Base-by-base conservation (phyloP, 768 basidiomycete species). In the Mycena olivaceomarginata region DNA sequence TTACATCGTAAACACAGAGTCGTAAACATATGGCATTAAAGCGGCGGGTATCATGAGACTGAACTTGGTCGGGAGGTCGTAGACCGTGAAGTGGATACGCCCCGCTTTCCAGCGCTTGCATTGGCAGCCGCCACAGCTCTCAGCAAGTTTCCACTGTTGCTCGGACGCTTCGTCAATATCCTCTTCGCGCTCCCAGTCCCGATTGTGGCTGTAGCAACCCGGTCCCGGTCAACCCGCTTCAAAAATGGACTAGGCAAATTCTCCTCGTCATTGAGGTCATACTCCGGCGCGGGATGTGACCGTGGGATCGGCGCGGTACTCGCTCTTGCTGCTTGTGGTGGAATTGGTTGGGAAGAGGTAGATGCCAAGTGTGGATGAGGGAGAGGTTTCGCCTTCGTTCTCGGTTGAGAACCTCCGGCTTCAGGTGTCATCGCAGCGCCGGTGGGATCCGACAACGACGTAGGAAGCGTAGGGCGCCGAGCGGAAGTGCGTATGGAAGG, bases 181-280 rank as follows among this genome's bases (percentile, higher is more conserved):
- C 72, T 62, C 31, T 71, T 72, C 37, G 51, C 51, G 22, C 67
- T 67, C 13, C 64, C 69, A 3, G 57, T 70, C 2, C 72, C 66
- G 18, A 70, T 81, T 13, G 79, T 73, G 37, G 70, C 74, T 12
- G 82, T 77, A 15, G 66, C 78, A 8, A 62, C 70, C 46, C 83
- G 78, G 51, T 87, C 70, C 46, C 83, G 78, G 51, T 87, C 88
- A 37, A 76, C 84, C 66, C 91, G 88, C 82, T 94, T 94, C 57
- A 97, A 82, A 85, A 97, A 97, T 7, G 96, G 96, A 82, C 94
- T 95, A 0, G 96, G 96, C 0, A 97, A 88, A 83, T 96, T 96
- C 83, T 96, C 95, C 82, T 96, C 96, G 82, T 97, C 95, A 0
- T 88, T 88, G 12, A 94, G 80, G 82, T 96, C 93, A 80, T 96